A percentile compares a stretch with the other conserved stretches of the same genome.
These are phyloP conservation scores for Ophiognomonia clavigignenti-juglandacearum DNA, from an alignment of 2,329 filamentous ascomycete species.

Conservation along the genomic window DNA sequence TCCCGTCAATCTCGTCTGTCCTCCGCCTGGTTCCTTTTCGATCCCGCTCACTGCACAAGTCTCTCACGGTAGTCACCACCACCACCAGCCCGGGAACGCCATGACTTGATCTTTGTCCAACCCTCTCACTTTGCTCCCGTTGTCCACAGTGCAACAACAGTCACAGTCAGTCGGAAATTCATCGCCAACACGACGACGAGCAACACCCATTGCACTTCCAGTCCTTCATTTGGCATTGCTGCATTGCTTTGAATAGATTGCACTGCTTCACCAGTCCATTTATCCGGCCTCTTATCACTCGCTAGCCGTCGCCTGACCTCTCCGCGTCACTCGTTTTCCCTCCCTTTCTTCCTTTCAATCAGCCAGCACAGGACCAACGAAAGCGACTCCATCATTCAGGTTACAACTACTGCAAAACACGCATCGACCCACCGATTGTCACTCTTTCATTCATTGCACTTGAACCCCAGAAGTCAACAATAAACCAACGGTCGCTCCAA, in stretches of 20 bases:
- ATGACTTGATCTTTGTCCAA: slow-evolving; percentile 3
- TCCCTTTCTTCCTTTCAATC: slow-evolving; percentile 6
- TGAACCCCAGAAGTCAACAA: no score
- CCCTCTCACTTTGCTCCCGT: neutral
- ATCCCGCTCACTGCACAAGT: no score
- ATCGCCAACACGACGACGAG: no score
- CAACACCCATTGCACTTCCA: no score
- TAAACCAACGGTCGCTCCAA: neutral
- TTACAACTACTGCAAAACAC: no score
- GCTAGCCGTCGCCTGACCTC: slow-evolving; percentile 7
- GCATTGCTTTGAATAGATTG: no score
- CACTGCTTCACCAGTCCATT: no score
- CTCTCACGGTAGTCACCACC: neutral
- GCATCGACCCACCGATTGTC: no score
- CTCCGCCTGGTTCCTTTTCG: neutral
- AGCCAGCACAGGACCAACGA: no score
- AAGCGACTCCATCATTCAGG: no score
- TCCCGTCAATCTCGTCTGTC: neutral
- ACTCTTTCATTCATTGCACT: no score
- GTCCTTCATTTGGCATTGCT: no score
- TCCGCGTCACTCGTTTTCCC: slow-evolving; percentile 13
- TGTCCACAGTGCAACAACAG: slow-evolving; percentile 2
- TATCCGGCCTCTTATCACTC: neutral
- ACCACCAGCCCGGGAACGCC: neutral
- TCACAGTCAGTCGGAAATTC: neutral